Evolutionary conservation across 2,329 filamentous ascomycete species (phyloP), one percentile per base, ranked within the genome.

Genomic region (Sporothrix dimorphospora): DNA sequence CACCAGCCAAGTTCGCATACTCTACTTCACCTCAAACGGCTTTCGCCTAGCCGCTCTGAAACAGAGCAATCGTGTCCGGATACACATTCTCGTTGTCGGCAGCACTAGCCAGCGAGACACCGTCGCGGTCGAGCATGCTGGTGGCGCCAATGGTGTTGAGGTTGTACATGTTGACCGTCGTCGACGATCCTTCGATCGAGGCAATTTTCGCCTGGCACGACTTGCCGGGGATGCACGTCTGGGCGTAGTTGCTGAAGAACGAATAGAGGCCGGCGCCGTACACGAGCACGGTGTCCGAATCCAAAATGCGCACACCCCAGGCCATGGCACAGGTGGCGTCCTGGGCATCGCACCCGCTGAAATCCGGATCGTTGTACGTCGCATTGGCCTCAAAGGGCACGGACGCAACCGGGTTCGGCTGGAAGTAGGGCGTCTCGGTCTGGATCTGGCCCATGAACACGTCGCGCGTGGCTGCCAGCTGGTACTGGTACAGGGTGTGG

Each of bases 341-440:
- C 1, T 77, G 76, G 9, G 76, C 77, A 12, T 63, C 75, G 73
- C 86, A 87, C 30, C 19, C 74, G 55, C 80, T 84, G 83, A 85
- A 92, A 79, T 82, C 81, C 0, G 86, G 87, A 74, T 90, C 87
- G 72, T 82, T 79, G 71, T 85, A 80, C 14, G 81, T 77, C 1
- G 79, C 57, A 38, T 77, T 75, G 24, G 81, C 76, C 0, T 82
- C 77, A 80, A 91, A 92, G 0, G 89, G 91, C 8, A 81, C 81
- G 0, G 85, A 83, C 0, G 90, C 88, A 61, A 81, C 81, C 0
- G 91, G 91, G 75, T 84, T 86, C 16, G 90, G 88, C 80, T 92
- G 90, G 81, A 86, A 92, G 79, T 94, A 93, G 0, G 91, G 87
- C 4, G 90, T 90, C 79, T 93, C 91, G 67, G 90, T 90, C 78